These are phyloP conservation scores for Kluyveromyces lactis DNA, from an alignment of 805 yeast species.

Conservation along the genomic window DNA sequence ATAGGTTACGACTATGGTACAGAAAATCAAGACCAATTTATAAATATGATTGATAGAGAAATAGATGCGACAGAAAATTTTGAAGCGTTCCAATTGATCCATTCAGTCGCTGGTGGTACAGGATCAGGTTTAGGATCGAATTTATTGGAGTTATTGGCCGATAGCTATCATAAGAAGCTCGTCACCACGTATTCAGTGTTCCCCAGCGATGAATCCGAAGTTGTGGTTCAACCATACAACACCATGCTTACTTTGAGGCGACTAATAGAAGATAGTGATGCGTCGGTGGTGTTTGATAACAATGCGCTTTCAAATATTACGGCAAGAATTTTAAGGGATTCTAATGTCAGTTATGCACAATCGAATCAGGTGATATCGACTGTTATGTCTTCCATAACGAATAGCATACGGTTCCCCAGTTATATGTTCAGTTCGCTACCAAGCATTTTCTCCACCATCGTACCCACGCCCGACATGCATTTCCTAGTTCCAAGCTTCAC, in stretches of 20 bases:
- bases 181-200: constrained; percentile 82
- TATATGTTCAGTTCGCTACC: constrained; percentile 83
- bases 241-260: constrained; percentile 75
- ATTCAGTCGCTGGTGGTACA: constrained; percentile 97
- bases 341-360: constrained; percentile 61
- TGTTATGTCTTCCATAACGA: constrained; percentile 75
- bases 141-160: constrained; percentile 68
- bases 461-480: constrained; percentile 81
- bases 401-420: constrained; percentile 84
- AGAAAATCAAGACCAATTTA: constrained; percentile 57
- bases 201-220: constrained; percentile 77
- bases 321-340: constrained; percentile 45
- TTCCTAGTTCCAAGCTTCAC: constrained; percentile 66
- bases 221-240: constrained; percentile 97
- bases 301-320: constrained; percentile 74
- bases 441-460: constrained; percentile 68
- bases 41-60: constrained; percentile 82
- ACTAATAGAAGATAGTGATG: constrained; percentile 77
- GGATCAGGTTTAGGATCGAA: constrained; percentile 94
- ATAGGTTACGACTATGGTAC: constrained; percentile 77
- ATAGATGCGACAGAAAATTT: constrained; percentile 82
- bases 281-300: constrained; percentile 85
- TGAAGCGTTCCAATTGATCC: constrained; percentile 85
- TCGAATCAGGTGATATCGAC: constrained; percentile 81
- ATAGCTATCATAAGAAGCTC: constrained; percentile 74